A percentile compares a stretch with the other conserved stretches of the same genome.
Evolutionary conservation across 441 rosid species (phyloP).

Genomic region (Populus hybrid): DNA sequence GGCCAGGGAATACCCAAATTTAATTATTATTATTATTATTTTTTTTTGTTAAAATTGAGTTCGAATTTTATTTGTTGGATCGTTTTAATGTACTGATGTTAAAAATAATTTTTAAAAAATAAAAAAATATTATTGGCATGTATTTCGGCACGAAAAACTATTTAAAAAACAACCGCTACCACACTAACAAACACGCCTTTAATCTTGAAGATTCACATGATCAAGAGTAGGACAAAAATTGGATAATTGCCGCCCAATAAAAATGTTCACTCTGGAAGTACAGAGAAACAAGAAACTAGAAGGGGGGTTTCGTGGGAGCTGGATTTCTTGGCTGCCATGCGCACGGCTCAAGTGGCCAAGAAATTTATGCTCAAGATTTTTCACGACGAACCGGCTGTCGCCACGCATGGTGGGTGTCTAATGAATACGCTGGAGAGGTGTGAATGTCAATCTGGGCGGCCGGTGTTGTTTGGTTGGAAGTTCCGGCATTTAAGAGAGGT

Average conservation of each 20-base stretch:
- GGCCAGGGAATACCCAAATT: neutral
- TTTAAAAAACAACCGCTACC: too few species aligned
- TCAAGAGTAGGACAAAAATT: neutral
- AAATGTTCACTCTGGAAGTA: neutral
- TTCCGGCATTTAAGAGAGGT: slow-evolving; percentile 26
- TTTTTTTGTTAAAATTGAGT: too few species aligned
- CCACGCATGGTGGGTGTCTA: neutral
- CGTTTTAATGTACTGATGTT: too few species aligned
- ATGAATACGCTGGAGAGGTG: neutral
- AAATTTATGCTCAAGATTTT: too few species aligned
- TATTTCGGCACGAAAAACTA: too few species aligned
- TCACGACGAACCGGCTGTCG: neutral
- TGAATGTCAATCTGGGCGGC: slow-evolving; percentile 14
- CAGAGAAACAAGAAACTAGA: neutral
- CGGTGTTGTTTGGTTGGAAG: slow-evolving; percentile 30
- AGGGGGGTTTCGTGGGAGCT: slow-evolving; percentile 13
- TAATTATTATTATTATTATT: too few species aligned
- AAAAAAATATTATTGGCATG: too few species aligned
- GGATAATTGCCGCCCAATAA: neutral
- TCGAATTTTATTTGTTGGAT: too few species aligned
- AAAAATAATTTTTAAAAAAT: too few species aligned
- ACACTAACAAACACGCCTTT: too few species aligned
- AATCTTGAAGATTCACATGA: neutral
- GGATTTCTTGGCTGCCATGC: slow-evolving; percentile 14
- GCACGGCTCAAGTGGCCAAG: neutral